Conservation (phyloP, 2,329 filamentous ascomycete species). For the Blastomyces silverae region DNA sequence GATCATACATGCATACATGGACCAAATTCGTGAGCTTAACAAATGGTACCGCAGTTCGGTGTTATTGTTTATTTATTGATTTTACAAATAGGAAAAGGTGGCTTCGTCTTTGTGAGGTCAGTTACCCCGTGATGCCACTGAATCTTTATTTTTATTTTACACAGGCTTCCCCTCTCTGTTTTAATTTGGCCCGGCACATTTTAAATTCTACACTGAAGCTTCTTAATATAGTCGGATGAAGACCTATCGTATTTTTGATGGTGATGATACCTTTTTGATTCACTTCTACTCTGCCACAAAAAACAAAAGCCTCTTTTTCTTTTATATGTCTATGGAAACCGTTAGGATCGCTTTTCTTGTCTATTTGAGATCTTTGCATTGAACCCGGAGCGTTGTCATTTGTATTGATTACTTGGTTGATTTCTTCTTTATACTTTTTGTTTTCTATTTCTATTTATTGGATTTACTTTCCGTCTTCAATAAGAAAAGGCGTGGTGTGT, state of each 20-base stretch:
- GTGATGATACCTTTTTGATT: not conserved
- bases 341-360: not conserved
- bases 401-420: too few species aligned
- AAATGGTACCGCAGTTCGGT: not conserved
- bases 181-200: not conserved
- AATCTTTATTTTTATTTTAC: not conserved
- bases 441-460: too few species aligned
- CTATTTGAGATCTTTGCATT: too few species aligned
- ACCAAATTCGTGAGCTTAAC: conserved; percentile 2
- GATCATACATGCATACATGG: conserved; percentile 3
- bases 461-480: not conserved
- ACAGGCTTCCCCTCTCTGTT: not conserved
- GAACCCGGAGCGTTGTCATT: too few species aligned
- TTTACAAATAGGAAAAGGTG: not conserved
- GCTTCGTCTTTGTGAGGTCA: not conserved
- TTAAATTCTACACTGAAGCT: not conserved
- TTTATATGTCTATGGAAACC: not conserved
- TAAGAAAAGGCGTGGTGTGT: not conserved
- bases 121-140: not conserved
- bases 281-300: not conserved
- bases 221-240: not conserved
- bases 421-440: too few species aligned
- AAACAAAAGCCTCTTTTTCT: not conserved
- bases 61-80: not conserved
- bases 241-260: not conserved